Conservation (phyloP, 306 rosid species). For the Cucurbita maxima region DNA sequence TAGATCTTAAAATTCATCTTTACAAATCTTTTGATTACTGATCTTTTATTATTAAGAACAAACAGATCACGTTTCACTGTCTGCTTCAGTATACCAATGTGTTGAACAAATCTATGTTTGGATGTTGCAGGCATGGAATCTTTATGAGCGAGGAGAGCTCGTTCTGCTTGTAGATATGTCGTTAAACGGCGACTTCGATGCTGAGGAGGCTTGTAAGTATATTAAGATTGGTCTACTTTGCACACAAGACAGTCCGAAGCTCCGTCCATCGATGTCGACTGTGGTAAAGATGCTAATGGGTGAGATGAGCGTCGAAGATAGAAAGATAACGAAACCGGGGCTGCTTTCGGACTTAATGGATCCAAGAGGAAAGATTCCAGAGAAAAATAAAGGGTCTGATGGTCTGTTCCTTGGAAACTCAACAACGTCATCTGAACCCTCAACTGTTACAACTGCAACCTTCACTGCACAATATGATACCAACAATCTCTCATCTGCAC, state of each 20-base stretch:
- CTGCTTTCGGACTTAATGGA: constrained; percentile 79
- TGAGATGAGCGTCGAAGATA: constrained; percentile 24
- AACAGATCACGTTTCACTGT: neutral
- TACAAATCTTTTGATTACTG: neutral
- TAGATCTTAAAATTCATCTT: neutral
- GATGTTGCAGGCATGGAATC: constrained; percentile 53
- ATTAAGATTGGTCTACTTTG: constrained; percentile 82
- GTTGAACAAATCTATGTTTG: neutral
- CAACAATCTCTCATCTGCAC: constrained; percentile 15
- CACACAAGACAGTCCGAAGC: constrained; percentile 74
- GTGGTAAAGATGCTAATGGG: constrained; percentile 85
- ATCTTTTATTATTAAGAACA: neutral
- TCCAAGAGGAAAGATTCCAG: constrained; percentile 35
- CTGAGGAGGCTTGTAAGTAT: constrained; percentile 62
- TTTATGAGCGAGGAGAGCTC: constrained; percentile 47
- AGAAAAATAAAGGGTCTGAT: constrained; percentile 13
- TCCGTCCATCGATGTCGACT: constrained; percentile 78
- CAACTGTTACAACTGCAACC: constrained; percentile 27
- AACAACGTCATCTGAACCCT: constrained; percentile 21
- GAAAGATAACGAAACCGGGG: constrained; percentile 62
- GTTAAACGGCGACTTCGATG: constrained; percentile 57
- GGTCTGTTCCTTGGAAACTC: constrained; percentile 24
- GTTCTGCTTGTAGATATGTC: constrained; percentile 45
- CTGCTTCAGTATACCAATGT: neutral
- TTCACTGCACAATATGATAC: constrained; percentile 21